A percentile compares a stretch with the other conserved stretches of the same genome.
Evolutionary conservation across 2,329 filamentous ascomycete genomes (phyloP).

Genomic region (Fusarium tricinctum): DNA sequence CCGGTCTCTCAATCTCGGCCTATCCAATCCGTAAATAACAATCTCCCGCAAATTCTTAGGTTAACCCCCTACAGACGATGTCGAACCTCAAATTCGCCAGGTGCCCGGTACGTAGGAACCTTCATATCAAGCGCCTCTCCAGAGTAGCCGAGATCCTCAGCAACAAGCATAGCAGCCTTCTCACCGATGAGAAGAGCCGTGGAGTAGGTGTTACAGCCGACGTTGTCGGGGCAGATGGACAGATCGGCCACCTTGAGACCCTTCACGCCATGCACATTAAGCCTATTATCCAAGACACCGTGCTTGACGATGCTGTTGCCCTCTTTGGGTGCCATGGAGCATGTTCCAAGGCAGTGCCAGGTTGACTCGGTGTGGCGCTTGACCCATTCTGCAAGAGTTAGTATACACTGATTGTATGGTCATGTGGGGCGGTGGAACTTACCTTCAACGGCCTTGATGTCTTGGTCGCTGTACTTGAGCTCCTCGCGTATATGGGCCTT

Average conservation of each 20-base stretch:
- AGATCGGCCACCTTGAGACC: slow-evolving; percentile 83
- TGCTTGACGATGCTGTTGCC: slow-evolving; percentile 87
- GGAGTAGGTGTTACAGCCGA: slow-evolving; percentile 75
- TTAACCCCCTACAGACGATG: slow-evolving; percentile 56
- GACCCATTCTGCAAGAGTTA: slow-evolving; percentile 65
- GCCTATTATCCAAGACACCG: slow-evolving; percentile 80
- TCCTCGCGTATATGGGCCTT: slow-evolving; percentile 71
- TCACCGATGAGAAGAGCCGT: slow-evolving; percentile 43
- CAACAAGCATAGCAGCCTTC: slow-evolving; percentile 71
- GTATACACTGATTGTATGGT: rapidly evolving
- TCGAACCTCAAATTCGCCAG: slow-evolving; percentile 60
- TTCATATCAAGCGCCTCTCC: slow-evolving; percentile 83
- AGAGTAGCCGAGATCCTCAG: slow-evolving; percentile 80
- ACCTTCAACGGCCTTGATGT: slow-evolving; percentile 75
- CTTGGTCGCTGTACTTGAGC: slow-evolving; percentile 73
- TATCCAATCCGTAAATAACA: background rate
- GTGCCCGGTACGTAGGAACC: slow-evolving; percentile 74
- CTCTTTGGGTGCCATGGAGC: slow-evolving; percentile 81
- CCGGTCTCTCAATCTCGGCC: slow-evolving; percentile 16
- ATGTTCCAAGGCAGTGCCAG: slow-evolving; percentile 67
- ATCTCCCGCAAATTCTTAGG: background rate
- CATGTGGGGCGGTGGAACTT: background rate
- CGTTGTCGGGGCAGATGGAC: slow-evolving; percentile 83
- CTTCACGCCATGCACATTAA: slow-evolving; percentile 83
- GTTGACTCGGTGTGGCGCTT: slow-evolving; percentile 82